phyloP scores from a whole-genome alignment of 108 stramenopile species.

The Seminavis robusta region DNA sequence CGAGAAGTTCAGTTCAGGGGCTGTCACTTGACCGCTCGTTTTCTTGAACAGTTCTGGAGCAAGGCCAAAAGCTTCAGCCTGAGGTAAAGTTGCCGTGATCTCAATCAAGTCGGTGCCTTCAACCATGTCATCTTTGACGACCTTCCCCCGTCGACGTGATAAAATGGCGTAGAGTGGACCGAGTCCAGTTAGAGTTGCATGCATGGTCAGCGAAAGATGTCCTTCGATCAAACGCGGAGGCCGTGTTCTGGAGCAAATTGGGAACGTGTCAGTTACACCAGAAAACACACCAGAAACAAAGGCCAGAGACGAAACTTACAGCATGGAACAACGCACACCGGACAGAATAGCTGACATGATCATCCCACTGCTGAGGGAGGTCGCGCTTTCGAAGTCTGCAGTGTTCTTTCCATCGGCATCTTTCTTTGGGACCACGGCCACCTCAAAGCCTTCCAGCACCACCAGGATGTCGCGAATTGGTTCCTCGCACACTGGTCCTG shows the following conservation, averaged over 20 bases:
- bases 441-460: conserved; percentile 75
- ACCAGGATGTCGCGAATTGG: conserved; percentile 79
- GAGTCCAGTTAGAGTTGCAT: conserved; percentile 75
- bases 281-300: background rate
- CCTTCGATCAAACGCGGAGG: conserved; percentile 80
- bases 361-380: conserved; percentile 72
- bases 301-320: conserved; percentile 38
- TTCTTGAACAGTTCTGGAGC: conserved; percentile 78
- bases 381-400: conserved; percentile 22
- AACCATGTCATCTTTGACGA: conserved; percentile 85
- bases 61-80: conserved; percentile 84
- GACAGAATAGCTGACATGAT: conserved; percentile 65
- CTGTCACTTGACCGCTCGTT: conserved; percentile 86
- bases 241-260: conserved; percentile 41
- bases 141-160: conserved; percentile 83
- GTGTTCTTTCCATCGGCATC: too few relatives aligned
- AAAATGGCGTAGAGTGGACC: conserved; percentile 79
- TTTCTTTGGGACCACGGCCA: conserved; percentile 44
- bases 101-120: conserved; percentile 86
- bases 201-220: conserved; percentile 73
- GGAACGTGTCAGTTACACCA: background rate
- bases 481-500: conserved; percentile 88
- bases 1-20: conserved; percentile 81
- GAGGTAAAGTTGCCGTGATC: conserved; percentile 81
- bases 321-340: conserved; percentile 74